Evolutionary conservation across 495 filamentous ascomycete species (phyloP), one percentile per base, ranked within the genome.

Genomic region (Aspergillus carlsbadensis): DNA sequence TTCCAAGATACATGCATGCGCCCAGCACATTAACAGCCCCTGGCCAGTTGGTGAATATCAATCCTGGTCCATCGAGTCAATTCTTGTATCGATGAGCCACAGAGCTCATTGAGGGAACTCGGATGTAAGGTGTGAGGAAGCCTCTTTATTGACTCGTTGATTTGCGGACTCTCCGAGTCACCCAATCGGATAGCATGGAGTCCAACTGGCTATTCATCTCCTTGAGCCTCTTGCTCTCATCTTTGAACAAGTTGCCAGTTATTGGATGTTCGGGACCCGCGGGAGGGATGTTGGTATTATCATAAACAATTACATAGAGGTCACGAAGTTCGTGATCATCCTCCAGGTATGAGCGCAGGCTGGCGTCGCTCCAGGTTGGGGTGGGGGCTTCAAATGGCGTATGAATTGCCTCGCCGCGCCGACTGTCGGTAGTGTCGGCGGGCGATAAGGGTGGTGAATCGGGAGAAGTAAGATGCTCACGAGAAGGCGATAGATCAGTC

Each of bases 321-420:
- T 98, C 94, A 40, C 89, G 84, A 60, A 98, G 89, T 57, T 96
- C 92, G n/a, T 82, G 87, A 40, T 88, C 88, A 63, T 94, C 91
- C 58, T 98, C 93, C 61, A 98, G 85, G 73, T 96, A 98, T 17
- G 89, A 86, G 43, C 90, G 83, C 34, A 98, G 79, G 60, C 82
- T 87, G 56, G 86, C 79, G 68, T 96, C 94, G 61, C 87, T 91
- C 94, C 94, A 98, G 0, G 87, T 75, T 21, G 76, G 74, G 39
- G 70, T 67, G 20, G 70, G 67, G 24, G 70, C 71, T 47, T 73
- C 71, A 37, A 77, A 65, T n/a, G 78, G 77, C n/a, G 69, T 72
- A 21, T 69, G 65, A 11, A 70, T 61, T 43, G 65, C 62, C 24
- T 73, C 71, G 42, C 55, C 62, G 15, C 42, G 51, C 52, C 71